Evolutionary conservation across 495 filamentous ascomycete genomes (phyloP).

Genomic region (Penicillium paradoxum): DNA sequence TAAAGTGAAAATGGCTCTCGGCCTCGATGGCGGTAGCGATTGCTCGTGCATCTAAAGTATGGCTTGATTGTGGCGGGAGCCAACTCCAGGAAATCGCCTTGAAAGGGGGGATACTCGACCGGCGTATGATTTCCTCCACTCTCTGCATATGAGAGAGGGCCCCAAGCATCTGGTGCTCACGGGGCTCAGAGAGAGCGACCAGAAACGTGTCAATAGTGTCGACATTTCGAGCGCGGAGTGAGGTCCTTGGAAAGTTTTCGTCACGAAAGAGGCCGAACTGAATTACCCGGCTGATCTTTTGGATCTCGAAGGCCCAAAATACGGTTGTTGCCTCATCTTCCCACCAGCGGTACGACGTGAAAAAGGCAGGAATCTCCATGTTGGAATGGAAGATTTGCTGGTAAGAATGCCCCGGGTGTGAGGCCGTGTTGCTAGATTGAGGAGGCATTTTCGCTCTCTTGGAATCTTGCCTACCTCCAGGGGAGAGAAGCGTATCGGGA

Average conservation of each 20-base stretch:
- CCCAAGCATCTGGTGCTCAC: constrained; percentile 25
- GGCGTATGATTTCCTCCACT: constrained; percentile 41
- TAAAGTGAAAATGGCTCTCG: constrained; percentile 43
- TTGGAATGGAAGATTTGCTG: constrained; percentile 29
- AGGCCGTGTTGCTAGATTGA: not conserved
- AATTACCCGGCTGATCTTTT: constrained; percentile 36
- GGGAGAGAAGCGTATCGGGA: not conserved
- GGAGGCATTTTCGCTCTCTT: constrained; percentile 6
- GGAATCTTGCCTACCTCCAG: not conserved
- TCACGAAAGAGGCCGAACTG: constrained; percentile 36
- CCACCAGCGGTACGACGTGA: constrained; percentile 36
- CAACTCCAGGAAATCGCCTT: constrained; percentile 33
- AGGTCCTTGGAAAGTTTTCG: constrained; percentile 30
- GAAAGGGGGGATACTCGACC: constrained; percentile 21
- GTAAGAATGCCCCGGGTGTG: constrained; percentile 22
- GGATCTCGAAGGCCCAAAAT: constrained; percentile 40
- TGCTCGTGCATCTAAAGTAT: constrained; percentile 12
- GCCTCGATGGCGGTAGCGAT: constrained; percentile 37
- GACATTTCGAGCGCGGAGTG: constrained; percentile 29
- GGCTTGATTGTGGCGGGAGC: constrained; percentile 29
- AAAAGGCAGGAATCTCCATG: constrained; percentile 32
- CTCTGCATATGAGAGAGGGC: constrained; percentile 35
- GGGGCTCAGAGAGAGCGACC: constrained; percentile 20
- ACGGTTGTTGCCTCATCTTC: constrained; percentile 39
- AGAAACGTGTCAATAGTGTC: constrained; percentile 34